Evolutionary conservation across 1,284 basidiomycete genomes (phyloP).

Genomic region (Waitea zeae): DNA sequence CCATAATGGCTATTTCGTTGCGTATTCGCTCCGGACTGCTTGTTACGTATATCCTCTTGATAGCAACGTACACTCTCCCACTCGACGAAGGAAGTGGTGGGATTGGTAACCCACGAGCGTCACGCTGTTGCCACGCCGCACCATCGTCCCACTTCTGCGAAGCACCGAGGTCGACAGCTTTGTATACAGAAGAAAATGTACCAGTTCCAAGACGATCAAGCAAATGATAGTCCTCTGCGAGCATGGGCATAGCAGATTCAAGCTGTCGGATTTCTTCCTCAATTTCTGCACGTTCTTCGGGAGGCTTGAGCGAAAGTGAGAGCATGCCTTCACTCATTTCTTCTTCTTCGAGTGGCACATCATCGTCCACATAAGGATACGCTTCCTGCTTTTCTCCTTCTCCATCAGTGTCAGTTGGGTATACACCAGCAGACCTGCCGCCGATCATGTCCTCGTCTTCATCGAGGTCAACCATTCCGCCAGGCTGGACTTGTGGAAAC

Average conservation of each 20-base stretch:
- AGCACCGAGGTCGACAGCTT: constrained; percentile 74
- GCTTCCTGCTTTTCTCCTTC: constrained; percentile 15
- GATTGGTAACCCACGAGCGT: constrained; percentile 7
- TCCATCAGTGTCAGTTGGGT: constrained; percentile 13
- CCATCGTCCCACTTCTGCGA: constrained; percentile 59
- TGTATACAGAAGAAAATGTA: constrained; percentile 98
- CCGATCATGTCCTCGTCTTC: constrained; percentile 34
- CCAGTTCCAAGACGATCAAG: constrained; percentile 91
- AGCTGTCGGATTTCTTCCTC: constrained; percentile 59
- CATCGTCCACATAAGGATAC: constrained; percentile 8
- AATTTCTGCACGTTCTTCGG: constrained; percentile 64
- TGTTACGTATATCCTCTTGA: constrained; percentile 96
- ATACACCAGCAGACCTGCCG: constrained; percentile 22
- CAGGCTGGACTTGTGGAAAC: constrained; percentile 7
- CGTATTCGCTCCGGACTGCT: constrained; percentile 84
- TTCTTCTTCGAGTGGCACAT: constrained; percentile 14
- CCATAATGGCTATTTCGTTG: constrained; percentile 92
- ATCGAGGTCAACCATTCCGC: constrained; percentile 24
- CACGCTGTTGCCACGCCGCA: too few species aligned
- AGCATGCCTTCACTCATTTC: constrained; percentile 39
- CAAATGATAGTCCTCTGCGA: constrained; percentile 61
- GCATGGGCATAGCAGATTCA: constrained; percentile 37
- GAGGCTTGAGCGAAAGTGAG: constrained; percentile 33
- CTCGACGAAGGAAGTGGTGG: constrained; percentile 19
- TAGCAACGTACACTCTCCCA: constrained; percentile 75